Conservation (phyloP, 192 early-diverging fungal species). For the Gigaspora rosea region DNA sequence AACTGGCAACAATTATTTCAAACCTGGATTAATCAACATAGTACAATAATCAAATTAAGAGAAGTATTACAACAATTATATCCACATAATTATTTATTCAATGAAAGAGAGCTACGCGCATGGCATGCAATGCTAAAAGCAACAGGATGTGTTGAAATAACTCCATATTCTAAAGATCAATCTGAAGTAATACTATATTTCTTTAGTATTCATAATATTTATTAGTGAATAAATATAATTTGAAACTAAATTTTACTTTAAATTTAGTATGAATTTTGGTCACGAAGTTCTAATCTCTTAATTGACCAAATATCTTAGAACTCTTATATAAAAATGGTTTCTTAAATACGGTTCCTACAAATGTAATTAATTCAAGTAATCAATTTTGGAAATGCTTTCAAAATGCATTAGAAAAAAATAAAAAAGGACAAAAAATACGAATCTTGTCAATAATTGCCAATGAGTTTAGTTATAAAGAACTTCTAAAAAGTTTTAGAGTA, state of each 20-base stretch:
- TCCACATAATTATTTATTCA: not conserved
- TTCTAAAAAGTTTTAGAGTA: too few relatives aligned
- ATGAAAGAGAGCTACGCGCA: not conserved
- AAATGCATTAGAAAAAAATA: not conserved
- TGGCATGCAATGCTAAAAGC: not conserved
- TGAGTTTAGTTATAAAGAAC: not conserved
- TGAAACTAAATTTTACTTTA: not conserved
- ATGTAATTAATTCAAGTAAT: not conserved
- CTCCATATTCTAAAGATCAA: not conserved
- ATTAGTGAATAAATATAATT: too few relatives aligned
- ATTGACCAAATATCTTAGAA: not conserved
- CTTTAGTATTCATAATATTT: not conserved
- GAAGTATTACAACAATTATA: not conserved
- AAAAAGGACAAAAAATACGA: not conserved
- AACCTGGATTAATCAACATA: too few relatives aligned
- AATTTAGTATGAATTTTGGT: not conserved
- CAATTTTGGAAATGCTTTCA: not conserved
- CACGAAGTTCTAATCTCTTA: not conserved
- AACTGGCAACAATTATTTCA: too few relatives aligned
- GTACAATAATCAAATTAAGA: too few relatives aligned
- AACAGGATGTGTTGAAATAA: not conserved
- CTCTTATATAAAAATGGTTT: not conserved
- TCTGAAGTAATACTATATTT: not conserved
- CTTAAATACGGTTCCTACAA: not conserved
- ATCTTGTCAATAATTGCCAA: not conserved